Conservation (phyloP, 2,329 filamentous ascomycete genomes). For the Hypoxylon sp. region DNA sequence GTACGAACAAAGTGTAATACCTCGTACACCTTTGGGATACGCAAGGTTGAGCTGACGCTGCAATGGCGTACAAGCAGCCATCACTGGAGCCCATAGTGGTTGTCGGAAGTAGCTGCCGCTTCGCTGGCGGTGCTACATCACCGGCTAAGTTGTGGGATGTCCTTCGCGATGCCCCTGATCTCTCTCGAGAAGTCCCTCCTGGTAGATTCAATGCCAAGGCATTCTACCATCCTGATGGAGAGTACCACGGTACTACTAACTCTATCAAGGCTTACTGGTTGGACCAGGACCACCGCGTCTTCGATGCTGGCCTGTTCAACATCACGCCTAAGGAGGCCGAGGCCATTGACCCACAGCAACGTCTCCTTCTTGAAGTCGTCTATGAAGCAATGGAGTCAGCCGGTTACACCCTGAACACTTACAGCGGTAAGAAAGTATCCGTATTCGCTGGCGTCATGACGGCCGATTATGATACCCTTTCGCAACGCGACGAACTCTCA, state of each 20-base stretch:
- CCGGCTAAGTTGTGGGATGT: conserved; percentile 44
- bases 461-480: conserved; percentile 45
- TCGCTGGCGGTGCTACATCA: conserved; percentile 42
- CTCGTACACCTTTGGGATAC: neutral
- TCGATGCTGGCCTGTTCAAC: conserved; percentile 48
- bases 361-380: conserved; percentile 47
- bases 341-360: conserved; percentile 48
- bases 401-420: conserved; percentile 41
- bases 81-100: conserved; percentile 43
- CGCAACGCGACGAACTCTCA: conserved; percentile 43
- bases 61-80: conserved; percentile 35
- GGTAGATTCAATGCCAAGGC: conserved; percentile 41
- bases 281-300: conserved; percentile 40
- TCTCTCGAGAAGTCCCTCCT: conserved; percentile 42
- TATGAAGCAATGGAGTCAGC: conserved; percentile 49
- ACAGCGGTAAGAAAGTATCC: conserved; percentile 43
- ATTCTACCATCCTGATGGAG: conserved; percentile 45
- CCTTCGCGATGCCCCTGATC: conserved; percentile 39
- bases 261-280: conserved; percentile 46
- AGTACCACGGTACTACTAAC: conserved; percentile 47
- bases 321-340: conserved; percentile 49
- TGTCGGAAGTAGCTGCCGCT: conserved; percentile 45
- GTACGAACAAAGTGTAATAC: conserved; percentile 7
- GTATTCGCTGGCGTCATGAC: conserved; percentile 49
- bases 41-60: neutral